Base-by-base conservation (phyloP, 2,329 filamentous ascomycete genomes). In the Xylaria sp. region DNA sequence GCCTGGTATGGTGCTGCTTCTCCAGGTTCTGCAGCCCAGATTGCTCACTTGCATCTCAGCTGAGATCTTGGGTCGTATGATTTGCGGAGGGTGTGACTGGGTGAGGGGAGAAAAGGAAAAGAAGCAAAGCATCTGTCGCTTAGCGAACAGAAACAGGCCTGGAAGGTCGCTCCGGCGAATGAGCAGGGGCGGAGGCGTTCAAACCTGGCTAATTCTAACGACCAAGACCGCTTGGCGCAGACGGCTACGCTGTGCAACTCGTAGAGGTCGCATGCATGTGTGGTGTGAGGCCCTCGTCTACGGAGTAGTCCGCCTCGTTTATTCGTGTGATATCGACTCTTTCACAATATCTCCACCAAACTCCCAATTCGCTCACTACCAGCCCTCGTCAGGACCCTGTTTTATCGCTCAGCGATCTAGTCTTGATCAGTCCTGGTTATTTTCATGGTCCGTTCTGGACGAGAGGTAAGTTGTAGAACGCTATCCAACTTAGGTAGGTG, bases 21-120 rank as follows among this genome's bases (percentile, higher is more conserved):
- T 28, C 50, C 50, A 28, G 46, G 28, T 54, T 34, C 46, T 23
- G 8, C 46, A 48, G 7, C 8, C 18, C n/a, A 37, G 28, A 55
- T 55, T 28, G 18, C 15, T 69, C 54, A 51, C 67, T 55, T 66
- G 54, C 67, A 66, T 69, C 63, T 66, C 67, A 69, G 67, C 63
- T 69, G 57, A 66, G 57, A 54, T 59, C 54, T 55, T 32, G 37
- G 37, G 44, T 59, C 37, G 18, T n/a, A 28, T 59, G 57, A 34
- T n/a, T 41, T 44, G 39, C 25, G 20, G 37, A 44, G 37, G 15
- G 23, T 28, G 41, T 50, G 32, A 37, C 28, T 15, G n/a, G 20
- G 20, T 32, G 32, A 51, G 32, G 32, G 20, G 46, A 18, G 13
- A n/a, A n/a, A 18, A 63, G 25, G 32, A 37, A 12, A 37, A 28